Percentiles rank a stretch among this genome's conserved stretches.
Evolutionary conservation across 495 filamentous ascomycete genomes (phyloP).

Genomic region (Aspergillus ostianus): DNA sequence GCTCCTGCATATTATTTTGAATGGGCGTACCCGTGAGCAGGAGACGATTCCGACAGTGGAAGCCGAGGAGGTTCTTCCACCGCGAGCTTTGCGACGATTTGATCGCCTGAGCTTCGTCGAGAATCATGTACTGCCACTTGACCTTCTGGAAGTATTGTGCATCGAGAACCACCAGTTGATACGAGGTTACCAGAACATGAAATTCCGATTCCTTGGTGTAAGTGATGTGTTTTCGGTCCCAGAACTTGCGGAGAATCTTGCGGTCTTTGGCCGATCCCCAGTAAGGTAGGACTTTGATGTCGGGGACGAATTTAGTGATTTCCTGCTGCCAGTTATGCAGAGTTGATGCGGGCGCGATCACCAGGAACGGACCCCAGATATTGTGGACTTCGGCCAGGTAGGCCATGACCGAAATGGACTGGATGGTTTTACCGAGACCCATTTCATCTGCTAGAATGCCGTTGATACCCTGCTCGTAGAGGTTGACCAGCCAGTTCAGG

Average conservation of each 20-base stretch:
- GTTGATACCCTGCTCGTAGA: conserved; percentile 99
- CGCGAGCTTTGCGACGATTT: conserved; percentile 95
- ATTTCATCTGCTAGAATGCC: conserved; percentile 98
- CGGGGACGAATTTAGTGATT: conserved; percentile 88
- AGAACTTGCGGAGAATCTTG: conserved; percentile 96
- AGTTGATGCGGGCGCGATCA: conserved; percentile 94
- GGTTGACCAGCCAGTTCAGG: conserved; percentile 97
- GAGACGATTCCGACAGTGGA: conserved; percentile 93
- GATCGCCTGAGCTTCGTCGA: conserved; percentile 98
- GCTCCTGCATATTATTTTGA: conserved; percentile 99
- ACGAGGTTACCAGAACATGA: conserved; percentile 94
- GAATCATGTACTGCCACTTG: conserved; percentile 99
- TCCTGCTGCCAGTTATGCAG: conserved; percentile 99
- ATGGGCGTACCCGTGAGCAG: conserved; percentile 96
- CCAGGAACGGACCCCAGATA: conserved; percentile 97
- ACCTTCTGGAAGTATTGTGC: conserved; percentile 98
- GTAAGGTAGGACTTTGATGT: conserved; percentile 92
- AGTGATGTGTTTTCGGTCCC: conserved; percentile 95
- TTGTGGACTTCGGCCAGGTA: conserved; percentile 96
- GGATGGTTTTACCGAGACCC: conserved; percentile 98
- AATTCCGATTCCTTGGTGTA: conserved; percentile 91
- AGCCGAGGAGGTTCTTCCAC: conserved; percentile 93
- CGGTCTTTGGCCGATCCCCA: conserved; percentile 95
- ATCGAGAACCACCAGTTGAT: conserved; percentile 94
- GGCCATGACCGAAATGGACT: conserved; percentile 98